Evolutionary conservation across 2,329 filamentous ascomycete species (phyloP), one percentile per base, ranked within the genome.

Genomic region (Ceratocystiopsis sp.): DNA sequence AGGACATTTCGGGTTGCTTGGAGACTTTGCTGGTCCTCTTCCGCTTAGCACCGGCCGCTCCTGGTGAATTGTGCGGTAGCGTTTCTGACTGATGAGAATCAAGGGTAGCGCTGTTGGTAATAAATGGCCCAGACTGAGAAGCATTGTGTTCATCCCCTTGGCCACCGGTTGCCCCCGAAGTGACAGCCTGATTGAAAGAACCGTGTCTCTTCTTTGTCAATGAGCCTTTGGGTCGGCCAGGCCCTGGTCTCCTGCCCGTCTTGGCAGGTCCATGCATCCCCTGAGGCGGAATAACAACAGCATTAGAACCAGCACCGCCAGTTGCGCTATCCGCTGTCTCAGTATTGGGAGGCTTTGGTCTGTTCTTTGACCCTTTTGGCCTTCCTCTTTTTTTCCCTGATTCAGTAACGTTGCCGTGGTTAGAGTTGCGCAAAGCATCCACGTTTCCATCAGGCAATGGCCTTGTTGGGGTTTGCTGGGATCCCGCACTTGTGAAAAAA

Each of bases 361-460:
- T 61, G 46, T 71, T 72, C 46, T 66, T 69, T 2, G 68, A 71
- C 0, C 69, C 69, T 46, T 70, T 71, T 0, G 69, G 69, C 32
- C 69, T 61, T 7, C 69, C 65, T 44, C 64, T 58, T 40, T 59
- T 64, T 51, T 60, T 67, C 1, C 52, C 47, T 37, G 49, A 54
- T 3, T 40, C 46, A 1, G 15, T 11, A 4, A 29, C 25, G 25
- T 11, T 11, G 25, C 25, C 10, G 25, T 29, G 25, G 10, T 29
- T 29, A 15, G 9, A 32, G 3, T 3, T 35, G 14, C 17, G 25
- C 4, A 14, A 40, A 29, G 18, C 41, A 11, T 9, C 6, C 37
- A n/a, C 14, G 13, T 15, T 29, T 9, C 25, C 25, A 8, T 29
- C 21, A 16, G 29, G 21, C 15, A 17, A 35, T 38, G 3, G 36